Base-by-base conservation (phyloP, 1,284 basidiomycete species). In the Apiotrichum domesticum region DNA sequence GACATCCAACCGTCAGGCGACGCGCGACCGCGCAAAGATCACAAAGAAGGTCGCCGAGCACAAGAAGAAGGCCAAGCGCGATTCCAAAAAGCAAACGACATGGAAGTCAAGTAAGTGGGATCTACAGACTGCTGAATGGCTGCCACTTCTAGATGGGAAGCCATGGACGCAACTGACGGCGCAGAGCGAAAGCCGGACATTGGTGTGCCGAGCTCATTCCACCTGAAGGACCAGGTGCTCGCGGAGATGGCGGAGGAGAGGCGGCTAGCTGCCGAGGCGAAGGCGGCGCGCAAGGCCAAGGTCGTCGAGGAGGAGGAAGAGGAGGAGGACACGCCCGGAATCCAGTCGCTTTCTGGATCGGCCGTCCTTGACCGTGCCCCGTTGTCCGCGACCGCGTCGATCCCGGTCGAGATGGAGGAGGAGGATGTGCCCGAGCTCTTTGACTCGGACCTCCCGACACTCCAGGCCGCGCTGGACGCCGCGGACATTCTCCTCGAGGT, bases 191-290 rank as follows among this genome's bases (percentile, higher is more conserved):
- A 90, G 82, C 81, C 86, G 74, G 95, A 98, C 73, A 90, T 88
- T 33, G 96, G 96, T 48, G 95, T 98, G 60, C 95, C 95, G n/a
- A 96, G 89, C 78, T 87, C 85, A 61, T 96, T 94, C 79, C 95
- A 94, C 3, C 96, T 88, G 83, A 98, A 98, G 80, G 95, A 97
- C 72, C 87, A 95, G 77, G 87, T 98, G 57, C 81, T 98, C 44
- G 91, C 91, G 13, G 95, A 98, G 72, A 82, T 93, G 44, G 86
- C 85, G 46, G 87, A 88, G 64, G 82, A 89, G 71, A 84, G 90
- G 62, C 81, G 87, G 67, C 75, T 80, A 61, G 88, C 90, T 3
- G 37, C 3, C 21, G 51, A 59, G 54, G 57, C 49, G 21, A 52
- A 46, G 44, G 29, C 13, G 13, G 45, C 41, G 46, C 46, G 54